Evolutionary conservation across 1,284 basidiomycete genomes (phyloP).

Genomic region (Hypsizygus ulmarius): DNA sequence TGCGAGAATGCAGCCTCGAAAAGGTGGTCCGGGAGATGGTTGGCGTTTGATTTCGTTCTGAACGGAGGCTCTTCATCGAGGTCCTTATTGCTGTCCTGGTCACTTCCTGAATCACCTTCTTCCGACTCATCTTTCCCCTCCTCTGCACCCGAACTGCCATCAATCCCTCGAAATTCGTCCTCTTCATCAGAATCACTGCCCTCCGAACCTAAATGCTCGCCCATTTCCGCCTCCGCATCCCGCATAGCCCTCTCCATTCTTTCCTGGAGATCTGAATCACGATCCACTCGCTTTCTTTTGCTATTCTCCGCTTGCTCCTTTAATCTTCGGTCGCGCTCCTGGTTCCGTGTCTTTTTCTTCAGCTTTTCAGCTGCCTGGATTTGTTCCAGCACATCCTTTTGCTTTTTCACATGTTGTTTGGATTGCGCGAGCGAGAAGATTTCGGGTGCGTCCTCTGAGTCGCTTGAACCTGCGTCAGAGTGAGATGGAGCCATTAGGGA

Average conservation of each 20-base stretch:
- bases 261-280: constrained; percentile 11
- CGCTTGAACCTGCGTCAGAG: constrained; percentile 20
- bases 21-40: constrained; percentile 49
- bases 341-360: constrained; percentile 39
- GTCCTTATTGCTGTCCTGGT: constrained; percentile 22
- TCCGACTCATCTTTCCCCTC: constrained; percentile 17
- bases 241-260: constrained; percentile 35
- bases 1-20: constrained; percentile 45
- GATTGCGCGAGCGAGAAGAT: constrained; percentile 40
- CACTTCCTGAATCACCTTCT: constrained; percentile 15
- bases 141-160: constrained; percentile 14
- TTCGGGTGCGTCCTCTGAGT: constrained; percentile 46
- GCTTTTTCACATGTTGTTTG: constrained; percentile 35
- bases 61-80: constrained; percentile 13
- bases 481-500: constrained; percentile 13
- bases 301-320: constrained; percentile 44
- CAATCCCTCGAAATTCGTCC: no score
- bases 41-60: constrained; percentile 23
- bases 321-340: constrained; percentile 41
- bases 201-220: constrained; percentile 11
- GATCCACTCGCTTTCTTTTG: constrained; percentile 21
- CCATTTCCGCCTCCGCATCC: constrained; percentile 32
- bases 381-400: constrained; percentile 31
- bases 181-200: constrained; percentile 12
- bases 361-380: constrained; percentile 35